Evolutionary conservation across 768 basidiomycete genomes (phyloP).

Genomic region (Amanita pseudoporphyria): DNA sequence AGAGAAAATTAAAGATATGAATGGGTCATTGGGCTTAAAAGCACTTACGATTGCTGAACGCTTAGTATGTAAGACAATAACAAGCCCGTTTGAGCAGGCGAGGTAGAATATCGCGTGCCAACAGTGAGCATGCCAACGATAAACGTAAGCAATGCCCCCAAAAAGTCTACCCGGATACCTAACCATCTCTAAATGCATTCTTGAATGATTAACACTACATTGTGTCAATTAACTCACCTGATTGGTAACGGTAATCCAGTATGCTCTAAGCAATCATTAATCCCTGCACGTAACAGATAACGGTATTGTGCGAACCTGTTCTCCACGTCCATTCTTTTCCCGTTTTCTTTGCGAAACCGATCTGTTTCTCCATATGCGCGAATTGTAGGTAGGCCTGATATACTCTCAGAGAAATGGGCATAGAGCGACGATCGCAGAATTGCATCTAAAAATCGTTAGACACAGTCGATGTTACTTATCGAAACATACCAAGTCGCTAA

Average conservation of each 20-base stretch:
- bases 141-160: slow-evolving; percentile 65
- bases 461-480: neutral
- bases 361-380: slow-evolving; percentile 76
- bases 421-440: slow-evolving; percentile 83
- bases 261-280: slow-evolving; percentile 40
- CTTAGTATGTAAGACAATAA: slow-evolving; percentile 72
- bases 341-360: slow-evolving; percentile 71
- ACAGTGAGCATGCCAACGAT: slow-evolving; percentile 75
- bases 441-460: slow-evolving; percentile 40
- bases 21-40: neutral
- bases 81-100: slow-evolving; percentile 70
- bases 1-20: slow-evolving; percentile 3
- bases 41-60: slow-evolving; percentile 54
- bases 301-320: slow-evolving; percentile 42
- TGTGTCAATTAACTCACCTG: slow-evolving; percentile 35
- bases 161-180: slow-evolving; percentile 80
- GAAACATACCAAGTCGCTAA: slow-evolving; percentile 42
- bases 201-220: neutral
- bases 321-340: slow-evolving; percentile 70
- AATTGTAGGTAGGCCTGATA: slow-evolving; percentile 84
- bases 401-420: slow-evolving; percentile 86
- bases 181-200: slow-evolving; percentile 57
- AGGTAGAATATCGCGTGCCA: slow-evolving; percentile 61
- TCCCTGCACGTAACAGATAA: neutral
- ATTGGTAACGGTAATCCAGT: slow-evolving; percentile 80